Conservation (phyloP, 371 early-diverging fungal species). For the Mucor racemosus region DNA sequence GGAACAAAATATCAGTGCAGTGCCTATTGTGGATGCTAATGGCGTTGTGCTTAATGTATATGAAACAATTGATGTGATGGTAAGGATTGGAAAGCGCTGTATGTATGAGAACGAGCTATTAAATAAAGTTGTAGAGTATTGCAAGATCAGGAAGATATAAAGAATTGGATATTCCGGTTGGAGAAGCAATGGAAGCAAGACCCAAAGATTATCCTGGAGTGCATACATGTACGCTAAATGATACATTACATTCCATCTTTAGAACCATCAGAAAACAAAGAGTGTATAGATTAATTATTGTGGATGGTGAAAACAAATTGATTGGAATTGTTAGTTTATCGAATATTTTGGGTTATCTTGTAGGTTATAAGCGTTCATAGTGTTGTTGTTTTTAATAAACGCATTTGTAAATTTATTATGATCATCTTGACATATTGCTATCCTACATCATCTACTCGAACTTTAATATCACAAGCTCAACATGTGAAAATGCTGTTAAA, state of each 20-base stretch:
- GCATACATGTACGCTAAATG: conserved; percentile 86
- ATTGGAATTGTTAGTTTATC: conserved; percentile 89
- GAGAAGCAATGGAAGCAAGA: conserved; percentile 81
- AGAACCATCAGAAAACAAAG: conserved; percentile 82
- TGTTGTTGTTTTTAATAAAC: not conserved
- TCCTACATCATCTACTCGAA: not conserved
- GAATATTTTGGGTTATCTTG: conserved; percentile 80
- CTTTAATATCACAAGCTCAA: not conserved
- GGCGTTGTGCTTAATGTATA: conserved; percentile 90
- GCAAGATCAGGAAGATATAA: conserved; percentile 52
- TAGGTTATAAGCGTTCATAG: conserved; percentile 40
- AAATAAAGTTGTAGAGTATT: conserved; percentile 40
- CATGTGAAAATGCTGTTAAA: not conserved
- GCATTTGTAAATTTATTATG: not conserved
- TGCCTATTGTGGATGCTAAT: conserved; percentile 90
- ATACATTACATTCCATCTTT: conserved; percentile 87
- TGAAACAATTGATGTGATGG: conserved; percentile 93
- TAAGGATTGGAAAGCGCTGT: conserved; percentile 31
- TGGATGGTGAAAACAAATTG: conserved; percentile 79
- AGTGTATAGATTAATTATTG: conserved; percentile 90
- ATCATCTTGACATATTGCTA: not conserved
- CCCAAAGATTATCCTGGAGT: conserved; percentile 93
- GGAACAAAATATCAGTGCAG: conserved; percentile 83
- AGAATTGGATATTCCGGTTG: conserved; percentile 84
- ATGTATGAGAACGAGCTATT: too few species aligned